phyloP scores from a whole-genome alignment of 805 yeast genomes.

The Cephaloascus albidus region DNA sequence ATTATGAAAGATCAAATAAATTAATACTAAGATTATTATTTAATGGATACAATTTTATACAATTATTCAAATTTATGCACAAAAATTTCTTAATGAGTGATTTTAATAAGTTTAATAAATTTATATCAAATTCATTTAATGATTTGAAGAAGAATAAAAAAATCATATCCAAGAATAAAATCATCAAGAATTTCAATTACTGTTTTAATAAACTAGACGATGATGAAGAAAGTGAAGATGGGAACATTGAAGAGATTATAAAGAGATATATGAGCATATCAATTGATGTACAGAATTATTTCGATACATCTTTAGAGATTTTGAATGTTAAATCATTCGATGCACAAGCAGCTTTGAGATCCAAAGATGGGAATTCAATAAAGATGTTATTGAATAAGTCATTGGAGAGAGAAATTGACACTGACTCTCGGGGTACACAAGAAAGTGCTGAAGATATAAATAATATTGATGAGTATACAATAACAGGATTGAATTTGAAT shows the following conservation, averaged over 20 bases:
- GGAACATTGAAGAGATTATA: constrained; percentile 7
- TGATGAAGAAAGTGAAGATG: constrained; percentile 1
- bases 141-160: constrained; percentile 41
- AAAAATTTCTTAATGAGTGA: constrained; percentile 48
- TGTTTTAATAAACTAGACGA: constrained; percentile 3
- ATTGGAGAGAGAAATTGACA: constrained; percentile 12
- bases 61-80: constrained; percentile 41
- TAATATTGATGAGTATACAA: constrained; percentile 28
- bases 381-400: constrained; percentile 35
- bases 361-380: constrained; percentile 32
- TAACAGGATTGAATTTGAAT: constrained; percentile 47
- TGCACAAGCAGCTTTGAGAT: constrained; percentile 39
- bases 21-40: constrained; percentile 47
- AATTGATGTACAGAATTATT: constrained; percentile 34
- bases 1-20: constrained; percentile 60
- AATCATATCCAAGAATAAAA: constrained; percentile 17
- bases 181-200: constrained; percentile 16
- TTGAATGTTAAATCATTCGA: constrained; percentile 45
- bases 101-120: constrained; percentile 40
- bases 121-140: constrained; percentile 37
- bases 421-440: constrained; percentile 5
- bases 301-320: constrained; percentile 36
- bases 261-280: constrained; percentile 15
- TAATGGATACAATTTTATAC: constrained; percentile 46
- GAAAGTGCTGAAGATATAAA: constrained; percentile 5